These are phyloP conservation scores for Kockiozyma suomiensis DNA, from an alignment of 805 yeast species.

Conservation along the genomic window DNA sequence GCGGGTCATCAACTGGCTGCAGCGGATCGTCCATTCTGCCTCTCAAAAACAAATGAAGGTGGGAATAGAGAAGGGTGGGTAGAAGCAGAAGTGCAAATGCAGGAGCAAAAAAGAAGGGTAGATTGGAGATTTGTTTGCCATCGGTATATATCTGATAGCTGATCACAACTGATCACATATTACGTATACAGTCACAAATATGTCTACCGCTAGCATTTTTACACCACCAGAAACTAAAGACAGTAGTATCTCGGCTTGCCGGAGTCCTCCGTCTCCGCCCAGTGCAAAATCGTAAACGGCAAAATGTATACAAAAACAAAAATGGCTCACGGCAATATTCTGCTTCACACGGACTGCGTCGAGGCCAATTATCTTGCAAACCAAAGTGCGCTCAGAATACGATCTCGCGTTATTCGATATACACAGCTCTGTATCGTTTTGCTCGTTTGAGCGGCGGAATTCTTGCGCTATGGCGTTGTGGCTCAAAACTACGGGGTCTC, in stretches of 20 bases:
- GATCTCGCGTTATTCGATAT: no score
- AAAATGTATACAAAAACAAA: slow-evolving; percentile 3
- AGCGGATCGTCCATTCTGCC: slow-evolving; percentile 19
- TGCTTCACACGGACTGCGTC: background rate
- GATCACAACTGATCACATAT: slow-evolving; percentile 5
- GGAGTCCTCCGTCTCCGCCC: background rate
- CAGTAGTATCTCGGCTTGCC: background rate
- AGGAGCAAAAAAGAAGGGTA: background rate
- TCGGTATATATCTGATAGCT: background rate
- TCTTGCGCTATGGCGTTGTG: slow-evolving; percentile 1
- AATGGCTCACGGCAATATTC: background rate
- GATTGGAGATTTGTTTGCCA: slow-evolving; percentile 1
- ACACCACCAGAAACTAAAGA: background rate
- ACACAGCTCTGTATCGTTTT: background rate
- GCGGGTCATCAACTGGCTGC: slow-evolving; percentile 33
- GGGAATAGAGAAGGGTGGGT: background rate
- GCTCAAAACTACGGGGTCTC: slow-evolving; percentile 4
- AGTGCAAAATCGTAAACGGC: background rate
- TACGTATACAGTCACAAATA: background rate
- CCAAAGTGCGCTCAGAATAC: no score
- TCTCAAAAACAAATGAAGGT: background rate
- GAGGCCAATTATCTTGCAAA: background rate
- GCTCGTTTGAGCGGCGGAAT: background rate
- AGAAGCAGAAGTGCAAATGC: background rate
- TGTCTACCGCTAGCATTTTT: background rate